Evolutionary conservation across 495 filamentous ascomycete genomes (phyloP), one percentile per base, ranked within the genome.

Genomic region (Aspergillus ostianus): DNA sequence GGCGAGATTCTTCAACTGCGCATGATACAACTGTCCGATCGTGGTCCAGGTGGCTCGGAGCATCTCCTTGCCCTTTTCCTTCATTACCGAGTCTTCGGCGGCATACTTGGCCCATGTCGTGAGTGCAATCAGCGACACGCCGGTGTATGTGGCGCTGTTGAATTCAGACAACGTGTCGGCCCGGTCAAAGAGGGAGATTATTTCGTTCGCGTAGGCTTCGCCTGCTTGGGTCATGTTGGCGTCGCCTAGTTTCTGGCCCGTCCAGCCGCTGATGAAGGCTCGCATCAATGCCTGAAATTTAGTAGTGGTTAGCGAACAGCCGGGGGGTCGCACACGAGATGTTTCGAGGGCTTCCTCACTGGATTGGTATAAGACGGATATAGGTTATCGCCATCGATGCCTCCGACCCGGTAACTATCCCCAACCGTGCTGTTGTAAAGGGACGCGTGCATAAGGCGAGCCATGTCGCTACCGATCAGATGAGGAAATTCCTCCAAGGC

Each of bases 341-440:
- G n/a, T 1, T 6, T 8, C 7, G 29, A 32, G 29, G 10, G 29
- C 6, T 32, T 54, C 4, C 51, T 27, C 20, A 55, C 53, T 10
- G 53, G 68, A 58, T 79, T 79, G 0, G 70, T 73, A 58, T 79
- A 77, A 9, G 72, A 71, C 1, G 76, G 76, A 53, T 77, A 77
- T 6, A 77, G 59, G 51, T 79, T 79, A 30, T 79, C 76, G n/a
- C 59, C 67, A 36, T 79, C 73, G 13, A 77, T 70, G 8, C 73
- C 75, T 26, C 75, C 75, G 46, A 79, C 76, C 6, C 76, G 70
- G 32, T 79, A 79, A 12, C 55, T 58, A 51, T 79, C 76, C 0
- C 76, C 76, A 23, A 71, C 61, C 5, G 74, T 74, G 19, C 58
- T 65, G 58, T 75, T 73, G 53, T 70, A 66, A 6, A 77, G 55